Conservation (phyloP, 148 eudicot genomes). For the Arctostaphylos glauca region DNA sequence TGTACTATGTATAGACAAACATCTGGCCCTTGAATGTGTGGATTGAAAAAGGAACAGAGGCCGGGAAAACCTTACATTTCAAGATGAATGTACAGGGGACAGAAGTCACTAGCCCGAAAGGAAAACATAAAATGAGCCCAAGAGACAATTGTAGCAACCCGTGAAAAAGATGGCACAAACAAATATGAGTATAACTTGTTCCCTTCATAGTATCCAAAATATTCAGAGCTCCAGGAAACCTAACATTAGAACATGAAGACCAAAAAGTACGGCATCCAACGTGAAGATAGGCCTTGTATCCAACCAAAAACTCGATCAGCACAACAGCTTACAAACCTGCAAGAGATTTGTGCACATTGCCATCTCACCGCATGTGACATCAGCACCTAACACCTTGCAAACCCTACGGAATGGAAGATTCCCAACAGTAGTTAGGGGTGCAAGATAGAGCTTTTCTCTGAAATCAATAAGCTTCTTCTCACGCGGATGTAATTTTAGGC, state of each 20-base stretch:
- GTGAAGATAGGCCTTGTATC: not conserved
- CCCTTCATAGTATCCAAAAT: not conserved
- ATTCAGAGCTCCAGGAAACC: not conserved
- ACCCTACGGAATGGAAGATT: constrained; percentile 94
- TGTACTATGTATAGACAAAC: not conserved
- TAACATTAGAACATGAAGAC: not conserved
- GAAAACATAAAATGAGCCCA: constrained; percentile 2
- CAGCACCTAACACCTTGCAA: constrained; percentile 93
- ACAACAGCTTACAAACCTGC: constrained; percentile 54
- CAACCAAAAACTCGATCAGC: not conserved
- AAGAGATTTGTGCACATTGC: constrained; percentile 99
- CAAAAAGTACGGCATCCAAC: not conserved
- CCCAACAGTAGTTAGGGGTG: constrained; percentile 95
- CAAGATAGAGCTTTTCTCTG: constrained; percentile 84
- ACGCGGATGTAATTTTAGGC: constrained; percentile 65
- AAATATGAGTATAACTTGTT: not conserved
- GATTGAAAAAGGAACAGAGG: not conserved
- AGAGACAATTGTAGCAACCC: not conserved
- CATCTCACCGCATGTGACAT: constrained; percentile 99
- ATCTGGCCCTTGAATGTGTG: not conserved
- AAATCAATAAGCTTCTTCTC: constrained; percentile 96
- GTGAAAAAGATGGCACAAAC: not conserved
- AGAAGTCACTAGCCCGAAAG: constrained; percentile 4
- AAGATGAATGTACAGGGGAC: not conserved
- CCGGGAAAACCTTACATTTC: not conserved